A percentile compares a stretch with the other conserved stretches of the same genome.
phyloP scores from a whole-genome alignment of 2,329 filamentous ascomycete species.

The Calonectria leucothoes region DNA sequence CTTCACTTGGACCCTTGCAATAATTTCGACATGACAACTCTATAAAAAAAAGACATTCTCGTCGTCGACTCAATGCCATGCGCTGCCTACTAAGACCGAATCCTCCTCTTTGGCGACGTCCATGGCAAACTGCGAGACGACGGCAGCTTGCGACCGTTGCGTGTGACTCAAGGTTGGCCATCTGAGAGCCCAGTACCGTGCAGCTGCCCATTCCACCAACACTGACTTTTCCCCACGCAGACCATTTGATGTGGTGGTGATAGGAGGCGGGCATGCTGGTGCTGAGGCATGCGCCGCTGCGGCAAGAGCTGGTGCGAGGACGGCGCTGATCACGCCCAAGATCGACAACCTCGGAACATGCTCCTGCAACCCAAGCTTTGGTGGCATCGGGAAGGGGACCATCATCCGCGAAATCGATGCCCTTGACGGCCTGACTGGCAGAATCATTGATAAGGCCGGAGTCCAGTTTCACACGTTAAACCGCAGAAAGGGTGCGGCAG shows the following conservation, averaged over 20 bases:
- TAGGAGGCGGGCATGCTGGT: constrained; percentile 95
- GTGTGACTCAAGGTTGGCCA: constrained; percentile 43
- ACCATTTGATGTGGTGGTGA: constrained; percentile 91
- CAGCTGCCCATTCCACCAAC: constrained; percentile 15
- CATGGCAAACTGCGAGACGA: constrained; percentile 25
- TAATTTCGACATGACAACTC: constrained; percentile 21
- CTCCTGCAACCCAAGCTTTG: constrained; percentile 97
- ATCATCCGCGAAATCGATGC: constrained; percentile 97
- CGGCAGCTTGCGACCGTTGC: constrained; percentile 47
- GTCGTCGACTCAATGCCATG: constrained; percentile 41
- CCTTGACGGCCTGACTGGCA: constrained; percentile 87
- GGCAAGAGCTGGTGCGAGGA: constrained; percentile 87
- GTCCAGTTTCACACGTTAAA: constrained; percentile 96
- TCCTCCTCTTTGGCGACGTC: constrained; percentile 31
- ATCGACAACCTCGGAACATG: constrained; percentile 91
- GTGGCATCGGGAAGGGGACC: constrained; percentile 97
- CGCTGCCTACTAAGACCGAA: constrained; percentile 40
- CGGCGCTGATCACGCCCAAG: constrained; percentile 89
- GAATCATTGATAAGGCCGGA: constrained; percentile 92
- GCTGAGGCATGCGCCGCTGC: constrained; percentile 94
- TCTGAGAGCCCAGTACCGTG: not conserved
- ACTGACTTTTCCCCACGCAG: constrained; percentile 51
- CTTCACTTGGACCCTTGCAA: not conserved
- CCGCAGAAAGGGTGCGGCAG: constrained; percentile 88
- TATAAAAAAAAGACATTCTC: constrained; percentile 31